Base-by-base conservation (phyloP, 306 rosid species). In the Acacia acuminata region DNA sequence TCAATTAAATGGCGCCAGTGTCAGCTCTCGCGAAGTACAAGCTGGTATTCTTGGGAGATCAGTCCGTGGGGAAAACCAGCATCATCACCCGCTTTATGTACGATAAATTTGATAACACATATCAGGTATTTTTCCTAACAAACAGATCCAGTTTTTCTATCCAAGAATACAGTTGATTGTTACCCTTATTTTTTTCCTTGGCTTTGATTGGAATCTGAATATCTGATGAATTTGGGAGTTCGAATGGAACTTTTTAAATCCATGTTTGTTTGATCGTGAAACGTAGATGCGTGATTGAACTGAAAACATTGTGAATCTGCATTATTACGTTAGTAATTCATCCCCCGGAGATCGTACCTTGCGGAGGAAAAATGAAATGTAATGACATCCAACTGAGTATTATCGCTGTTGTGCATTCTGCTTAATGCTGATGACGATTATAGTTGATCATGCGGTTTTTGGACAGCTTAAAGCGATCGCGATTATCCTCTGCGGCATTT, bases 71-170 rank as follows among this genome's bases (percentile, higher is more conserved):
- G 2, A 89, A 89, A 82, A 89, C 92, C 82, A 89, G 92, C 82
- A 89, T 87, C 87, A 89, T 87, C 77, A 89, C 92, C 68, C 92
- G 92, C 77, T 89, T 89, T 81, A 89, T 89, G 92, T 89, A 89
- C 73, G 92, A 89, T 80, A 89, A 89, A 87, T 89, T 89, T 77
- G 92, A 89, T 56, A 87, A 84, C 65, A 89, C 92, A 36, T 89
- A 89, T 80, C 92, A 89, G 92, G 92, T 89, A 66, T n/a, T 61
- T 56, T 15, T 51, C 64, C 30, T 43, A 22, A 1, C 34, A n/a
- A 6, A 69, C 86, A 81, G 89, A 87, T 87, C 92, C 86, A 50
- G 16, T 11, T 50, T 65, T 43, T 0, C 73, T 66, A 25, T 66
- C 10, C 12, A 48, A 32, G 4, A 71, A 58, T 68, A 68, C n/a